Percentiles rank a stretch among this genome's conserved stretches.
phyloP scores from a whole-genome alignment of 2,329 filamentous ascomycete genomes.

The Pseudocercospora vitis region DNA sequence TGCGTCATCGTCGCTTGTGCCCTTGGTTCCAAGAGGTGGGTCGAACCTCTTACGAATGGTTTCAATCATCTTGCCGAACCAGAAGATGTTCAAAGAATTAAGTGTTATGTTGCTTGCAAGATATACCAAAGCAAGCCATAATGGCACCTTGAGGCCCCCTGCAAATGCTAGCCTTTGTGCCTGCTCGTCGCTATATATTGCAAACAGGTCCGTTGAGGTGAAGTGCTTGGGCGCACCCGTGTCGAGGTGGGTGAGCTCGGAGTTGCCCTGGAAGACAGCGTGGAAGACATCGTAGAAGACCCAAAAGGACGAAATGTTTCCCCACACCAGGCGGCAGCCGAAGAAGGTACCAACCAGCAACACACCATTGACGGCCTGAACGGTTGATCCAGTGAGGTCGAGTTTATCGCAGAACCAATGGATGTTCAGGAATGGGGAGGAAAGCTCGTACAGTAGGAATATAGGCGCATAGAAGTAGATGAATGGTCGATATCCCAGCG shows the following conservation, averaged over 20 bases:
- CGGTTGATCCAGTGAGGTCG: slow-evolving; percentile 69
- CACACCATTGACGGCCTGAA: slow-evolving; percentile 77
- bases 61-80: slow-evolving; percentile 84
- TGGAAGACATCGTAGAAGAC: slow-evolving; percentile 70
- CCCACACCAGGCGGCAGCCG: slow-evolving; percentile 73
- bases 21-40: slow-evolving; percentile 50
- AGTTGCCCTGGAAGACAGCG: slow-evolving; percentile 37
- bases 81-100: slow-evolving; percentile 77
- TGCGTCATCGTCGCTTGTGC: slow-evolving; percentile 29
- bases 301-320: slow-evolving; percentile 64
- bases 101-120: slow-evolving; percentile 69
- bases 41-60: slow-evolving; percentile 76
- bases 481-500: slow-evolving; percentile 77
- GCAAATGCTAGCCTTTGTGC: slow-evolving; percentile 34
- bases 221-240: slow-evolving; percentile 22
- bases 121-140: slow-evolving; percentile 70
- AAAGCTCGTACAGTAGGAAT: slow-evolving; percentile 87
- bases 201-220: slow-evolving; percentile 21
- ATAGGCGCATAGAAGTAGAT: slow-evolving; percentile 77
- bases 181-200: slow-evolving; percentile 29
- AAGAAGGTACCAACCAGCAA: slow-evolving; percentile 73
- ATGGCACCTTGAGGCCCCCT: slow-evolving; percentile 51
- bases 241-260: slow-evolving; percentile 22
- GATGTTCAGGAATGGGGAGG: slow-evolving; percentile 79
- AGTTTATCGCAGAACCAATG: slow-evolving; percentile 94